Percentiles rank a stretch among this genome's conserved stretches.
phyloP scores from a whole-genome alignment of 2,329 filamentous ascomycete genomes.

The Aspergillus sp. region DNA sequence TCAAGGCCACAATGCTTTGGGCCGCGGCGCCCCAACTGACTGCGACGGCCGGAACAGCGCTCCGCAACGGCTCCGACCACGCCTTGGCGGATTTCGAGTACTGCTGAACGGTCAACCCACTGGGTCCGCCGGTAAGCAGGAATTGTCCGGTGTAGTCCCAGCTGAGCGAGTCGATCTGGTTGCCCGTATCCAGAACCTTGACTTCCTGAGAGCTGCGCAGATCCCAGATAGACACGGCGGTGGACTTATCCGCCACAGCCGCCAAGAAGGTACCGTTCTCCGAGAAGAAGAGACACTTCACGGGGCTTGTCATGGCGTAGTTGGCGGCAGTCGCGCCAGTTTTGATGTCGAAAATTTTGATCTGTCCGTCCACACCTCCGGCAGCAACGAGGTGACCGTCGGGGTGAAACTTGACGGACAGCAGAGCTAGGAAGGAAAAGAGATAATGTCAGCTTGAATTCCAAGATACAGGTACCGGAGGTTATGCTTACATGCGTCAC shows the following conservation, averaged over 20 bases:
- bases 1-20: constrained; percentile 71
- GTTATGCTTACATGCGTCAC: constrained; percentile 66
- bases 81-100: constrained; percentile 83
- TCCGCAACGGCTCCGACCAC: constrained; percentile 84
- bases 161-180: constrained; percentile 69
- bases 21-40: constrained; percentile 77
- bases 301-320: constrained; percentile 64
- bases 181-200: constrained; percentile 84
- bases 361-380: constrained; percentile 74
- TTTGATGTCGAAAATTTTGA: constrained; percentile 87
- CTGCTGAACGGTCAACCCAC: constrained; percentile 82
- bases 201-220: constrained; percentile 78
- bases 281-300: constrained; percentile 79
- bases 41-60: constrained; percentile 69
- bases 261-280: constrained; percentile 98
- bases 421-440: constrained; percentile 58
- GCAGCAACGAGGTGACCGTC: constrained; percentile 92
- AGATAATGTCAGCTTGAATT: not conserved
- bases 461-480: constrained; percentile 1
- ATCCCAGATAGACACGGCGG: constrained; percentile 83
- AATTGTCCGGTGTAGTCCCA: constrained; percentile 98
- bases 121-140: constrained; percentile 75
- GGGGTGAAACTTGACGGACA: constrained; percentile 83
- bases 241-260: constrained; percentile 73
- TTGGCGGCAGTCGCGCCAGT: constrained; percentile 73